Evolutionary conservation across 345 rosid species (phyloP).

Genomic region (Schrenkiella parvula): DNA sequence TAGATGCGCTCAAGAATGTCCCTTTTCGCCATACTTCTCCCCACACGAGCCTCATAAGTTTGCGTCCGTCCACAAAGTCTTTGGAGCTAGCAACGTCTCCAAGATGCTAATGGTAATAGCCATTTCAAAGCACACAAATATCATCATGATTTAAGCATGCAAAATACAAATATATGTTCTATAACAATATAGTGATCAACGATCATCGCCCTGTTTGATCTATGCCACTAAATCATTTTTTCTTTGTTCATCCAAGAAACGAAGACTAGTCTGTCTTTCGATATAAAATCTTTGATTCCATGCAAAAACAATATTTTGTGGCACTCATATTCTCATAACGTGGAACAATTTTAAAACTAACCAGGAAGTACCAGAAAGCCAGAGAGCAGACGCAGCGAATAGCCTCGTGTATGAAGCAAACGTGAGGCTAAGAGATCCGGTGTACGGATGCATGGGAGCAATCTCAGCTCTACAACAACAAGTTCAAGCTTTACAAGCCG

Average conservation of each 20-base stretch:
- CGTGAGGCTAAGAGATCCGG: constrained; percentile 91
- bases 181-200: neutral
- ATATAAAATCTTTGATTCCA: neutral
- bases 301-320: neutral
- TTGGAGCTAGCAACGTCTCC: constrained; percentile 98
- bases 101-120: constrained; percentile 76
- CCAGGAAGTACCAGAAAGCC: constrained; percentile 85
- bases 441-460: constrained; percentile 98
- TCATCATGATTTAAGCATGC: neutral
- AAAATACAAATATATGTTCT: neutral
- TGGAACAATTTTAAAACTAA: neutral
- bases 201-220: neutral
- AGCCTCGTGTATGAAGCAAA: constrained; percentile 96
- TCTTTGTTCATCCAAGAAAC: neutral
- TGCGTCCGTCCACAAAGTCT: constrained; percentile 91
- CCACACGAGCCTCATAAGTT: constrained; percentile 96
- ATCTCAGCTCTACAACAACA: constrained; percentile 89
- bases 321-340: neutral
- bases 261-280: neutral
- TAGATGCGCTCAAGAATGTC: constrained; percentile 95
- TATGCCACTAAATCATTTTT: neutral
- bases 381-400: constrained; percentile 82
- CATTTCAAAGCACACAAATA: neutral
- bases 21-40: constrained; percentile 93
- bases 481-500: constrained; percentile 74